Conservation (phyloP, 306 rosid species). For the Fragaria vesca region DNA sequence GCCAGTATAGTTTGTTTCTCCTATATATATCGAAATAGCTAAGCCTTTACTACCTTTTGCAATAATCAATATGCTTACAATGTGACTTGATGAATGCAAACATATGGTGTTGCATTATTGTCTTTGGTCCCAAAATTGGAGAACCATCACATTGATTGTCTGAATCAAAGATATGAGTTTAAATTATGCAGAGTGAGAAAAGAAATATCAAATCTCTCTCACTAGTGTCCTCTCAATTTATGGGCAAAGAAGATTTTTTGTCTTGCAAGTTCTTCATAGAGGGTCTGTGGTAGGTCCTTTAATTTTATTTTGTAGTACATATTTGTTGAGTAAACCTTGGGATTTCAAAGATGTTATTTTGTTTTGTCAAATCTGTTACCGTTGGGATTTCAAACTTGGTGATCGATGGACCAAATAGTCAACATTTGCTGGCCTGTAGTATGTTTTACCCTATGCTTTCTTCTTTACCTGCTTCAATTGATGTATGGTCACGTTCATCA, state of each 20-base stretch:
- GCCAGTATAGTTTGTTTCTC: not conserved
- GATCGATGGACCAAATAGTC: not conserved
- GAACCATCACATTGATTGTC: not conserved
- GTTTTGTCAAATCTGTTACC: slow-evolving; percentile 3
- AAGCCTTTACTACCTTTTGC: not conserved
- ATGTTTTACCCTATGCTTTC: not conserved
- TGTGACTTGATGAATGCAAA: not conserved
- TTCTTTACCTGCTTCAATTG: not conserved
- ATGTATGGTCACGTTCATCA: no score
- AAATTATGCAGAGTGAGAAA: slow-evolving; percentile 6
- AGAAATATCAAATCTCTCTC: not conserved
- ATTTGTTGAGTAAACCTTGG: not conserved
- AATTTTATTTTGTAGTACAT: not conserved
- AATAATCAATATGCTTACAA: not conserved
- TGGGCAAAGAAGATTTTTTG: slow-evolving; percentile 26
- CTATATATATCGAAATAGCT: not conserved
- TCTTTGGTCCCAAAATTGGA: not conserved
- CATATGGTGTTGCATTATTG: slow-evolving; percentile 4
- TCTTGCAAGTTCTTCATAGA: slow-evolving; percentile 15
- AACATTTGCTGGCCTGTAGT: not conserved
- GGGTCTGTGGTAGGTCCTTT: slow-evolving; percentile 17
- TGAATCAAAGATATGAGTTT: not conserved
- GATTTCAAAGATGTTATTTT: not conserved
- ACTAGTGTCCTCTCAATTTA: slow-evolving; percentile 3
- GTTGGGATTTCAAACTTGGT: slow-evolving; percentile 2